Conservation (phyloP, 345 rosid genomes). For the Mangifera indica region DNA sequence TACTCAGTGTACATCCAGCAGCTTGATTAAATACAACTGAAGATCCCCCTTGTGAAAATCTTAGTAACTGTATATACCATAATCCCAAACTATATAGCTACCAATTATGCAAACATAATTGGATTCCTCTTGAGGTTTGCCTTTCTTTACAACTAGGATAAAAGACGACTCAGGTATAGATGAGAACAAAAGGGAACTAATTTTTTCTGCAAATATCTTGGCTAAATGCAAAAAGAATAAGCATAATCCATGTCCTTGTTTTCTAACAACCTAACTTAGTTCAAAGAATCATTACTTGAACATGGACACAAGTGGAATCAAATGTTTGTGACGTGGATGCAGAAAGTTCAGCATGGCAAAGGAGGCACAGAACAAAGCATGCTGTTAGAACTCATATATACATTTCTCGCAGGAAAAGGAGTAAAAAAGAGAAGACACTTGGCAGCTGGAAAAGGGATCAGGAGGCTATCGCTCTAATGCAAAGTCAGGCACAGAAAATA, state of each 20-base stretch:
- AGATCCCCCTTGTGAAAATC: background rate
- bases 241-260: background rate
- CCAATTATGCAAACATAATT: no score
- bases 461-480: no score
- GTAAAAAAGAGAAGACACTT: no score
- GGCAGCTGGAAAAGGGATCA: no score
- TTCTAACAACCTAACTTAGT: background rate
- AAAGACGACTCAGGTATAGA: no score
- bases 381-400: no score
- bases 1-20: no score
- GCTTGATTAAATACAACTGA: background rate
- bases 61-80: background rate
- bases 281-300: background rate
- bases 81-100: background rate
- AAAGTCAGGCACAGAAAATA: no score
- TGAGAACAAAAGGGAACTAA: background rate
- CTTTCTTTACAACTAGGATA: background rate
- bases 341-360: background rate
- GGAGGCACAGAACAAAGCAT: background rate
- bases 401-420: no score
- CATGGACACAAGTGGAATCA: background rate
- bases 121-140: no score
- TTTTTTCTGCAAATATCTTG: background rate
- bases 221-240: background rate
- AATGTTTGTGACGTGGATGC: background rate